Evolutionary conservation across 768 basidiomycete species (phyloP).

Genomic region (Lactarius pseudohatsudake): DNA sequence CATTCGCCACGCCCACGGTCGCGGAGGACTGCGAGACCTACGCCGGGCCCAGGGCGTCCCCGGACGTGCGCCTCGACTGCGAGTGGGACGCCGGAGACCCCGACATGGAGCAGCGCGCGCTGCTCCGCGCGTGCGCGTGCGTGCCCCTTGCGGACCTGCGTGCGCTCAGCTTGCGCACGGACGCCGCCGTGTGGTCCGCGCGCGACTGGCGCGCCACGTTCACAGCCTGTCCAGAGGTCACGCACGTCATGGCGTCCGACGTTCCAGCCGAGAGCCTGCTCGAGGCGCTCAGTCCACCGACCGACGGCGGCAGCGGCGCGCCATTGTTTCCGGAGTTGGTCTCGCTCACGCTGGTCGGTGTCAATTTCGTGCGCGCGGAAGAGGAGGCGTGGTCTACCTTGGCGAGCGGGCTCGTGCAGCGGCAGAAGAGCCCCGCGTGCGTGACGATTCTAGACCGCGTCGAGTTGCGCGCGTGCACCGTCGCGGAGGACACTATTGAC

Average conservation of each 20-base stretch:
- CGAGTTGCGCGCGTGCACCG: constrained; percentile 23
- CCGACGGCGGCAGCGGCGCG: too few relatives aligned
- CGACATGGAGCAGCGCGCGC: constrained; percentile 15
- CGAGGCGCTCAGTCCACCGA: constrained; percentile 5
- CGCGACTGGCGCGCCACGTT: constrained; percentile 20
- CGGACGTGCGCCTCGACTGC: constrained; percentile 20
- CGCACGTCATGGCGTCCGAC: constrained; percentile 18
- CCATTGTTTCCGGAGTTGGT: constrained; percentile 17
- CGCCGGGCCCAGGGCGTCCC: background rate
- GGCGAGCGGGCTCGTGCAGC: constrained; percentile 1
- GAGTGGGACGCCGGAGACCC: constrained; percentile 23
- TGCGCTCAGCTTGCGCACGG: constrained; percentile 7
- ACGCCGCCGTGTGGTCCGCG: constrained; percentile 14
- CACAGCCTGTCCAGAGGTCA: constrained; percentile 11
- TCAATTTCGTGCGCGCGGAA: constrained; percentile 19
- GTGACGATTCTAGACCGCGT: constrained; percentile 24
- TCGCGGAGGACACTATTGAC: constrained; percentile 15
- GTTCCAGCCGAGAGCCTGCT: constrained; percentile 18
- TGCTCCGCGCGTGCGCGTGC: constrained; percentile 9
- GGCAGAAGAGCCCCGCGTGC: constrained; percentile 20
- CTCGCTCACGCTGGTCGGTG: constrained; percentile 15
- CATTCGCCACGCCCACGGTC: constrained; percentile 9
- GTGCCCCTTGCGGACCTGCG: constrained; percentile 17
- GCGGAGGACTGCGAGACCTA: constrained; percentile 17
- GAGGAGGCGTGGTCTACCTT: constrained; percentile 11